Base-by-base conservation (phyloP, 257 asterid species). In the Verbena officinalis region DNA sequence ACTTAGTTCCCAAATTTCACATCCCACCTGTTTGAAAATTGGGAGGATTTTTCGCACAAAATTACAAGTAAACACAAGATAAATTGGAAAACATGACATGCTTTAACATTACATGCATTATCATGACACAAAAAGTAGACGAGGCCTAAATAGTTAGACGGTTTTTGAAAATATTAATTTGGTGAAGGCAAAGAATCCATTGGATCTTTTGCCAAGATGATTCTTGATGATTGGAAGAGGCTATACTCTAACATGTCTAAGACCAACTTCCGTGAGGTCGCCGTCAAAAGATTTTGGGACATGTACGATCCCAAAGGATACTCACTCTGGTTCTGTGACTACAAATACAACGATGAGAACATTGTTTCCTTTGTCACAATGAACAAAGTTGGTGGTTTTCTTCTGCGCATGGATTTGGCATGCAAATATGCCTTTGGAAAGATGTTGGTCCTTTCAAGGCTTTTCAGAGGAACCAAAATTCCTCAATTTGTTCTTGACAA, bases 271-370 rank as follows among this genome's bases (percentile, higher is more conserved):
- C 97, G 96, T 45, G 98, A 89, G 81, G 96, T 93, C 17, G 98
- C 98, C 14, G 57, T 93, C 64, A 87, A 84, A 75, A 97, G 99
- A 24, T 93, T 93, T 45, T 93, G 97, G 99, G 97, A 93, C 62
- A 93, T 93, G 99, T 93, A 81, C 40, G 99, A 93, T 54, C 95
- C 95, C 0, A 97, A 93, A 73, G 99, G 97, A 57, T 93, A 93
- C 81, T 93, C 97, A 9, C 87, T 93, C 3, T 93, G 97, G 99
- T 93, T 93, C 82, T 93, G 99, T 22, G 84, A 93, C 55, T 93
- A 93, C 84, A 93, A 93, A 62, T 93, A 90, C 86, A 83, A 93
- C 4, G 96, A 93, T 31, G 99, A 93, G 49, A 93, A 93, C 80
- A 83, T 72, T 0, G 97, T 93, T 13, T 87, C 98, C 0, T 93